Evolutionary conservation across 192 early-diverging fungal species (phyloP), one percentile per base, ranked within the genome.

Genomic region (Coemansia sp.): DNA sequence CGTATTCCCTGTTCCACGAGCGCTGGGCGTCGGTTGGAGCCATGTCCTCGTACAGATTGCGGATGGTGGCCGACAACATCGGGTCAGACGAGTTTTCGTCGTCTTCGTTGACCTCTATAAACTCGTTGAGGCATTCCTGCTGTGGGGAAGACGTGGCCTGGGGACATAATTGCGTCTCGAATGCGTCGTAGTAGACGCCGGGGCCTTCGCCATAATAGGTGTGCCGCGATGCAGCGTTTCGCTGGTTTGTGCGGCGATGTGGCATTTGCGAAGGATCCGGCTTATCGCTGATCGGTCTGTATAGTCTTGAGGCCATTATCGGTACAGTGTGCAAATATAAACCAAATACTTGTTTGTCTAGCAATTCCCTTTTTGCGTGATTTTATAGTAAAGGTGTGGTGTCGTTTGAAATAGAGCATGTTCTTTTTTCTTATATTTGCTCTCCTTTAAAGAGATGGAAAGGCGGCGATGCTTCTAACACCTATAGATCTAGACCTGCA

Each of bases 271-370:
- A 50, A 22, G 14, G 17, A 20, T 16, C 49, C 5, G 49, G 17
- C 16, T 5, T 50, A 17, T 50, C 49, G 49, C 18, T 30, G 16
- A 68, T 60, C 6, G 75, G 75, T 54, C 50, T 45, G 58, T 69
- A 54, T 14, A 77, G 66, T 38, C 63, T 72, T 18, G 75, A 72
- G 2, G 61, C 0, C 72, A 73, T 73, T 59, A n/a, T 58, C 25
- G 7, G 8, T 64, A n/a, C n/a, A n/a, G n/a, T n/a, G n/a, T n/a
- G n/a, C n/a, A n/a, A n/a, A n/a, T n/a, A n/a, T n/a, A n/a, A n/a
- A n/a, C n/a, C n/a, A n/a, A n/a, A n/a, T n/a, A n/a, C n/a, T n/a
- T n/a, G n/a, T n/a, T n/a, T n/a, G n/a, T n/a, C n/a, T n/a, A n/a
- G n/a, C n/a, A n/a, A n/a, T n/a, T n/a, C n/a, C n/a, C n/a, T n/a